Evolutionary conservation across 305 asterid species (phyloP).

Genomic region (Lippia alba): DNA sequence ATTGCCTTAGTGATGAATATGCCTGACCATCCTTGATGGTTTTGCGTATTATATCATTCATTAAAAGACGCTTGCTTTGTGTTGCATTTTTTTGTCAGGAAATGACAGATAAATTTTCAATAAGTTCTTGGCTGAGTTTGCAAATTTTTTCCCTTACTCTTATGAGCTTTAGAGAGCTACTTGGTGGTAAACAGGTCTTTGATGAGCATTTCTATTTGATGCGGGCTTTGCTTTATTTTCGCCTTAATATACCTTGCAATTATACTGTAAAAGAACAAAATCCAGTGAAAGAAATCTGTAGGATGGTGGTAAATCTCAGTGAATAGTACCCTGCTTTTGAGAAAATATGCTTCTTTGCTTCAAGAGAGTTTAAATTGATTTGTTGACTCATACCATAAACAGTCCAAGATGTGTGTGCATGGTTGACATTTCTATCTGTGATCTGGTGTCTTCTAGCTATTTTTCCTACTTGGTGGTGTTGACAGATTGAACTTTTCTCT

Average conservation of each 20-base stretch:
- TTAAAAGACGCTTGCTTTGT: constrained; percentile 2
- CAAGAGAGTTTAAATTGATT: constrained; percentile 10
- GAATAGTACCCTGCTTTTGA: not conserved
- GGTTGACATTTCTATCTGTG: constrained; percentile 8
- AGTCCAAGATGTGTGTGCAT: constrained; percentile 20
- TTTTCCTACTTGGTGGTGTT: constrained; percentile 23
- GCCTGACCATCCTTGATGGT: constrained; percentile 12
- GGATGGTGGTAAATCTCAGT: constrained; percentile 16
- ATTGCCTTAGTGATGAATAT: constrained; percentile 8
- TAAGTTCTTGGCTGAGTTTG: not conserved
- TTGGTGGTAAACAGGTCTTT: constrained; percentile 10
- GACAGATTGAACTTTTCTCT: constrained; percentile 32
- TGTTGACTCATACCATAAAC: constrained; percentile 8
- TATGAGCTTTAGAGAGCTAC: constrained; percentile 14
- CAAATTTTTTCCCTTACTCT: not conserved
- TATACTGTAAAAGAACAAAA: not conserved
- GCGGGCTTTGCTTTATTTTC: not conserved
- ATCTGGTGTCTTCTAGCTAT: constrained; percentile 28
- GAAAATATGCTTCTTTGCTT: constrained; percentile 19
- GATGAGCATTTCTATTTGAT: not conserved
- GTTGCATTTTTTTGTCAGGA: not conserved
- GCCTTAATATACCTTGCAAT: constrained; percentile 7
- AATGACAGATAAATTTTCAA: not conserved
- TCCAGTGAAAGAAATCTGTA: constrained; percentile 7
- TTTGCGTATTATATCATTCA: constrained; percentile 3